phyloP scores from a whole-genome alignment of 768 basidiomycete genomes.

The Piloderma croceum region DNA sequence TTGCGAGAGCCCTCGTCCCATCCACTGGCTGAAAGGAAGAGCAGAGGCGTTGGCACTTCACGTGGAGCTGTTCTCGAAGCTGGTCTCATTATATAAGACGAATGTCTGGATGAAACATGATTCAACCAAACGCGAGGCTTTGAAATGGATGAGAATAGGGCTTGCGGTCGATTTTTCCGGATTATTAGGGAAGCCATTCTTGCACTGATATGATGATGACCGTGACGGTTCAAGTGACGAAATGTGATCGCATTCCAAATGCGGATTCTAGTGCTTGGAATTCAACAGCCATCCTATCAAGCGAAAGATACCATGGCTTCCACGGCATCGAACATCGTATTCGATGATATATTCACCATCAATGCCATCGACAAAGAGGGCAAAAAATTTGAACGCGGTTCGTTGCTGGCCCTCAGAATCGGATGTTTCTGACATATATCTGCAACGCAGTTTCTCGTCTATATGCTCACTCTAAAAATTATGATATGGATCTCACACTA shows the following conservation, averaged over 20 bases:
- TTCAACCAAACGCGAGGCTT: too few species aligned
- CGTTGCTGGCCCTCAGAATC: constrained; percentile 17
- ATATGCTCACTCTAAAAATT: constrained; percentile 83
- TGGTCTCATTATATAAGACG: constrained; percentile 31
- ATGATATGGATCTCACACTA: constrained; percentile 86
- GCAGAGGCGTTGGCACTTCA: constrained; percentile 46
- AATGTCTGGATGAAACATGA: too few species aligned
- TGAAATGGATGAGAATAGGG: too few species aligned
- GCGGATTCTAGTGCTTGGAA: too few species aligned
- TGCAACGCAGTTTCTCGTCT: constrained; percentile 77
- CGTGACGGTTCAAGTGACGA: too few species aligned
- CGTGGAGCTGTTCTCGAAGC: constrained; percentile 39
- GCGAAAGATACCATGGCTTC: constrained; percentile 40
- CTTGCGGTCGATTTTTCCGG: too few species aligned
- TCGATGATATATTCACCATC: constrained; percentile 91
- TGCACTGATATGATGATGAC: too few species aligned
- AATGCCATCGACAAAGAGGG: constrained; percentile 84
- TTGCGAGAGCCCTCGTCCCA: constrained; percentile 38
- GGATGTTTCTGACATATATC: constrained; percentile 2
- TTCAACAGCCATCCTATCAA: constrained; percentile 5
- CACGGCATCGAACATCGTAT: constrained; percentile 70
- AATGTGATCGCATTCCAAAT: too few species aligned
- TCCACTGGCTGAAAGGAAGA: constrained; percentile 43
- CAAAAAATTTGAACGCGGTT: constrained; percentile 97
- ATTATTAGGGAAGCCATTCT: too few species aligned